Evolutionary conservation across 305 asterid species (phyloP).

Genomic region (Fraxinus baroniana): DNA sequence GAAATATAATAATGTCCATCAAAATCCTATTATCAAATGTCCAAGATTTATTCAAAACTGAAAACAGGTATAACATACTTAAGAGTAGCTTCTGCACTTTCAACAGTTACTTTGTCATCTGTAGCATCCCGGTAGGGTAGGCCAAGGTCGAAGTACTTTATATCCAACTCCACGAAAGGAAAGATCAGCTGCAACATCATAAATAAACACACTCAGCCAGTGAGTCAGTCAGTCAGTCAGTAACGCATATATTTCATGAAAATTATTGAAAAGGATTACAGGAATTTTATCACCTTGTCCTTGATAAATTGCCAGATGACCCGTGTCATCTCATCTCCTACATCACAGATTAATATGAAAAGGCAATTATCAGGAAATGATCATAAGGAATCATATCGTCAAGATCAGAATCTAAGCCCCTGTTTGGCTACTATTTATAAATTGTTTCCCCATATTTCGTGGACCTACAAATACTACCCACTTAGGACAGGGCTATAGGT

Average conservation of each 20-base stretch:
- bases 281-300: constrained; percentile 63
- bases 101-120: constrained; percentile 88
- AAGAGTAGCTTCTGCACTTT: constrained; percentile 95
- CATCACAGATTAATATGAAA: constrained; percentile 19
- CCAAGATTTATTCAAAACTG: background rate
- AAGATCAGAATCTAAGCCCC: background rate
- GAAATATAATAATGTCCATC: background rate
- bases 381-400: background rate
- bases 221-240: constrained; percentile 9
- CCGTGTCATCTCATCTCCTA: constrained; percentile 99
- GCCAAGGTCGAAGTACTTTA: constrained; percentile 91
- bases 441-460: background rate
- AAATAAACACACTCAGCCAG: constrained; percentile 12
- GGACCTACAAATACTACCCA: background rate
- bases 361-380: constrained; percentile 7
- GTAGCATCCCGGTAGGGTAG: constrained; percentile 88
- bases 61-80: constrained; percentile 47
- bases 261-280: background rate
- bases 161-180: constrained; percentile 94
- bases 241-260: background rate
- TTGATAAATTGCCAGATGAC: constrained; percentile 87
- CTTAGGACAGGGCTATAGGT: too few species aligned
- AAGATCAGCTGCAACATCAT: constrained; percentile 59
- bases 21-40: background rate
- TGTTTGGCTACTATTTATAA: background rate